Evolutionary conservation across 2,329 filamentous ascomycete species (phyloP).

Genomic region (Seiridium unicorne): DNA sequence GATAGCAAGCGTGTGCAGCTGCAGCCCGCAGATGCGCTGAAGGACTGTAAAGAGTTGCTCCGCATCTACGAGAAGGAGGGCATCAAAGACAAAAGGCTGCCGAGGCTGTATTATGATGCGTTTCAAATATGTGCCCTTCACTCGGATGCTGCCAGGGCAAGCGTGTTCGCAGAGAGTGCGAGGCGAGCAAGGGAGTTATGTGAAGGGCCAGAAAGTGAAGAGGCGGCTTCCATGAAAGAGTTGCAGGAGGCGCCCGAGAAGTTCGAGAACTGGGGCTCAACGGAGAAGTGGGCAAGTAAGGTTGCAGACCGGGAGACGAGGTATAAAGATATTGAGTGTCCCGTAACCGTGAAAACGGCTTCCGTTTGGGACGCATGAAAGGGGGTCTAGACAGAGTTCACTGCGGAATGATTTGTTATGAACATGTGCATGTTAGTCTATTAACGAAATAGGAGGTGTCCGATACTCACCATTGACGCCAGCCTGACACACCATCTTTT

Average conservation of each 20-base stretch:
- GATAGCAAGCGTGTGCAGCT: conserved; percentile 13
- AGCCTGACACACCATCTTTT: no score
- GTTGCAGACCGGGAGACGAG: background rate
- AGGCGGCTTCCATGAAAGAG: background rate
- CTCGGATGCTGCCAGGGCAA: conserved; percentile 40
- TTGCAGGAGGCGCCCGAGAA: background rate
- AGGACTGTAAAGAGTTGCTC: background rate
- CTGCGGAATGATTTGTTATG: no score
- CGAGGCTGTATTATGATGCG: conserved; percentile 39
- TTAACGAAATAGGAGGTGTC: no score
- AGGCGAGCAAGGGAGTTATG: conserved; percentile 31
- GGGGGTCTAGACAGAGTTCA: no score
- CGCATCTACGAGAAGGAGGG: background rate
- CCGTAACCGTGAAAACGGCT: background rate
- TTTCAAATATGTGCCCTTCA: conserved; percentile 40
- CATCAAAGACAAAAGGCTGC: background rate
- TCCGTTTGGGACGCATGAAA: background rate
- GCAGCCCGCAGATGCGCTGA: conserved; percentile 2
- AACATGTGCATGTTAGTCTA: no score
- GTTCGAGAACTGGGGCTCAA: conserved; percentile 6
- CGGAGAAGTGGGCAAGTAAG: background rate
- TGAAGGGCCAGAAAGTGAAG: conserved; percentile 35
- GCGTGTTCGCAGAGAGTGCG: conserved; percentile 37
- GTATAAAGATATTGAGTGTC: conserved; percentile 2
- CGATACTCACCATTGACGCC: no score